Evolutionary conservation across 2,329 filamentous ascomycete genomes (phyloP), one percentile per base, ranked within the genome.

Genomic region (Alternaria arborescens): DNA sequence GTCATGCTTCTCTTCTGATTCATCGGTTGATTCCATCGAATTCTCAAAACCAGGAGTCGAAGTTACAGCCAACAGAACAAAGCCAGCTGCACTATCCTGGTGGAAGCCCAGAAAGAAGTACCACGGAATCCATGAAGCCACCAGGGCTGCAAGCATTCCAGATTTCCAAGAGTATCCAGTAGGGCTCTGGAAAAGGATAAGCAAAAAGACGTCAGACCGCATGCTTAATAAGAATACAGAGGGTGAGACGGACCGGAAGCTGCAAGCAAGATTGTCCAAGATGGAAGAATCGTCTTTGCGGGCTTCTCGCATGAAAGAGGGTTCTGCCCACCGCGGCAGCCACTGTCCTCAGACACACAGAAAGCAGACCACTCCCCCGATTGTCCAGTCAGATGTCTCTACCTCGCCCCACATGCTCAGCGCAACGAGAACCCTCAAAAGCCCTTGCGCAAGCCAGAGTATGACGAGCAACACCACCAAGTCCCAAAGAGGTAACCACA

Each of bases 1-100:
- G 18, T 57, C 54, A 28, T 53, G 48, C 18, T 58, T 53, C 32
- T 58, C 55, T 26, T 58, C 55, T 1, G 55, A 58, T 20, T 58
- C 48, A 7, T 58, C 55, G 6, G 14, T n/a, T 24, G 24, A 34
- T 30, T 53, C 55, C 4, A 20, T 34, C 28, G 32, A 58, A 16
- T 34, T 26, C 44, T 20, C 48, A 14, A 50, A 50, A 30, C 28
- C 41, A n/a, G 41, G 48, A 18, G 14, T 52, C 3, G 32, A n/a
- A 0, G 18, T 11, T 22, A n/a, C n/a, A 16, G 47, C 22, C 1
- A 28, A 30, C 12, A 52, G 34, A 8, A 18, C 40, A 20, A 57
- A 22, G 28, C n/a, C 55, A 14, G 30, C 12, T 2, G 34, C 34
- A 40, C 26, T 24, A 30, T 52, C 20, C n/a, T 47, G 48, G 55